Base-by-base conservation (phyloP, 1,284 basidiomycete genomes). In the Pascua guehoae region DNA sequence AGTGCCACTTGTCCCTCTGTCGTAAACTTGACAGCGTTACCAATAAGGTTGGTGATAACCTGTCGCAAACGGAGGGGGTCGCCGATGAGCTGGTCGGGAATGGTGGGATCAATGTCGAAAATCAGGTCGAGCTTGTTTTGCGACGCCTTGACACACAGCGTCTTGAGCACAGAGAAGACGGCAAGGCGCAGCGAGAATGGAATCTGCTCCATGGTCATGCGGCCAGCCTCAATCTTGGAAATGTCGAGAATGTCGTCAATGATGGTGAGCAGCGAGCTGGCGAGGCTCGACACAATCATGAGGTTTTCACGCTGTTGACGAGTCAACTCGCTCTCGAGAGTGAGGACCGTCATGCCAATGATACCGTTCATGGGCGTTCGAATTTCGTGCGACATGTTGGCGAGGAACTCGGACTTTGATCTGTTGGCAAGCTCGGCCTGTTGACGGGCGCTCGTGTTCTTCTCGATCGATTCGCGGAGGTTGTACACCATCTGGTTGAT, bases 191-290 rank as follows among this genome's bases (percentile, higher is more conserved):
- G 83, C n/a, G 94, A 98, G 79, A 95, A 99, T 0, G 94, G 90
- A 41, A 98, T 94, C 58, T 94, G 89, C 76, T 99, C 96, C 86
- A 98, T 97, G 4, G 93, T 98, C 96, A 98, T 98, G 17, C 96
- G 87, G 58, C 96, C 96, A 47, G 95, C 95, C 79, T 98, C 66
- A 92, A 92, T 95, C 84, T 97, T 97, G 36, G 92, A 96, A 65
- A 97, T 96, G 83, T 97, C 93, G 80, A 96, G 84, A 68, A 97
- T 96, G 76, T 96, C 93, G 75, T 97, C 92, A 66, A 99, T 99
- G 78, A 99, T 99, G 68, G 97, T 83, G 55, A 99, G 81, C 66
- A 99, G 80, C 36, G 92, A 95, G 60, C 91, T 84, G 1, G 96
- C 96, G 72, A 99, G 81, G 65, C 89, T 93, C 71, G 97, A 94